Evolutionary conservation across 371 early-diverging fungal species (phyloP), one percentile per base, ranked within the genome.

Genomic region (Circinella minor): DNA sequence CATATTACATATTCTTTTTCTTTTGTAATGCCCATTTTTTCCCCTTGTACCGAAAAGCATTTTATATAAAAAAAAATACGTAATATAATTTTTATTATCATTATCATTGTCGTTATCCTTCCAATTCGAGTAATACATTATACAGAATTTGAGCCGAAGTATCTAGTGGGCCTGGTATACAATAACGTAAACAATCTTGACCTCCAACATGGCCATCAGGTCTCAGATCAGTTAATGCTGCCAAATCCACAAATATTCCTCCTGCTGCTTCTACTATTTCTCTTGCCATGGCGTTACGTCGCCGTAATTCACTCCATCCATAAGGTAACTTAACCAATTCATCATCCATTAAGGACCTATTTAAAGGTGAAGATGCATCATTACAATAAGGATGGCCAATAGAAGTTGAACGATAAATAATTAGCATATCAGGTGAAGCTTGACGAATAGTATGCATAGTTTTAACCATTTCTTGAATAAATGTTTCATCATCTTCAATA

Each of bases 121-220:
- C 81, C 54, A 79, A 67, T 18, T 49, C 68, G 27, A 75, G 48
- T 66, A 88, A 79, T 0, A 78, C 73, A 66, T 89, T 76, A 67
- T 85, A 88, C 47, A 88, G 55, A 15, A 89, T 66, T 57, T 83
- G 81, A 4, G 77, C 77, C 71, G 85, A 88, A 6, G 79, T 80
- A 75, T 89, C 90, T 15, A 85, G 46, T 0, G 90, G 90, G 7
- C 90, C 90, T 3, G 90, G 90, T 27, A 88, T 88, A 77, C 88
- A 88, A 71, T 86, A 89, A 63, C 90, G 72, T 17, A 85, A 54
- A 68, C 90, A 89, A 65, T 89, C 90, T 7, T 78, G 80, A 36
- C 83, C 82, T 4, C 88, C 90, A 39, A 89, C 70, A 72, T 88
- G 88, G 0, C 87, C 90, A 75, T 89, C 90, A 0, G 87, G 85